A percentile compares a stretch with the other conserved stretches of the same genome.
These are phyloP conservation scores for Paspalum vaginatum DNA, from an alignment of 176 grass and related monocot genomes.

Conservation along the genomic window DNA sequence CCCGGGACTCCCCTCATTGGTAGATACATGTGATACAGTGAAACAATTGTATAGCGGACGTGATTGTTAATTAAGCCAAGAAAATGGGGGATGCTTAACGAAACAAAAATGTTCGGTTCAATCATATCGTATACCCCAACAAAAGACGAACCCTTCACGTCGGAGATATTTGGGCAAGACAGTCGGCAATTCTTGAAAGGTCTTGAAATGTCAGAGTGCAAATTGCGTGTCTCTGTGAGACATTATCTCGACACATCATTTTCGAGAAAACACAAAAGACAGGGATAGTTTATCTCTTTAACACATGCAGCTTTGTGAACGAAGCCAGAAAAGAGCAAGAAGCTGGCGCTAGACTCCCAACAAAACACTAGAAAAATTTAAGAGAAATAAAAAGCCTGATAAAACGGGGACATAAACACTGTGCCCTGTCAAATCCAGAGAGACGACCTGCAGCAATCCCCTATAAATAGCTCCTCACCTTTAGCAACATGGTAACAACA, in stretches of 20 bases:
- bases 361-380: neutral
- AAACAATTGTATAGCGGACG: neutral
- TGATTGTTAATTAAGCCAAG: neutral
- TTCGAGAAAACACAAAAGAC: conserved; percentile 39
- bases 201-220: conserved; percentile 7
- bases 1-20: no score
- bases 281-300: conserved; percentile 43
- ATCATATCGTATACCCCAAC: conserved; percentile 8
- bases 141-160: neutral
- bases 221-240: conserved; percentile 29
- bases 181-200: conserved; percentile 34
- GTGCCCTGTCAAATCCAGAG: conserved; percentile 47
- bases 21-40: conserved; percentile 12
- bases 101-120: neutral
- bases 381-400: conserved; percentile 15
- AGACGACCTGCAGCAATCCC: conserved; percentile 22
- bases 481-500: conserved; percentile 34
- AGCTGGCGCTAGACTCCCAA: neutral
- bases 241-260: conserved; percentile 45
- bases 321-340: neutral
- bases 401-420: conserved; percentile 22
- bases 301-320: conserved; percentile 9
- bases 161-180: conserved; percentile 17
- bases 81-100: neutral
- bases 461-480: conserved; percentile 68